Percentiles rank a stretch among this genome's conserved stretches.
Conservation (phyloP, 352 stramenopile species). For the Hyaloperonospora brassicae region DNA sequence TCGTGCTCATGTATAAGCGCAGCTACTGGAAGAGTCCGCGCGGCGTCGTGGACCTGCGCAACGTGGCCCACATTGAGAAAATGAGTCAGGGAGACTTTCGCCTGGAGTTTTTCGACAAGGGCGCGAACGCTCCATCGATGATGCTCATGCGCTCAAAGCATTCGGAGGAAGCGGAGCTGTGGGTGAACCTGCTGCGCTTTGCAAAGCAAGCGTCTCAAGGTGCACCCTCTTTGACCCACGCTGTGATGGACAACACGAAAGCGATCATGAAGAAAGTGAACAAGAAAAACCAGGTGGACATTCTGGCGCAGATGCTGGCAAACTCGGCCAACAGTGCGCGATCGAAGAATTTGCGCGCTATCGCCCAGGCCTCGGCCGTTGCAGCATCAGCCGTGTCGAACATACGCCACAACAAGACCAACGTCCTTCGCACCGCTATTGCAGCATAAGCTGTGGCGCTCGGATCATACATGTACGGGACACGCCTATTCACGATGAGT, state of each 20-base stretch:
- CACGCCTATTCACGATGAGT: constrained; percentile 13
- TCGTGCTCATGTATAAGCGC: constrained; percentile 76
- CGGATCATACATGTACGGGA: constrained; percentile 12
- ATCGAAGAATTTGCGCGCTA: constrained; percentile 28
- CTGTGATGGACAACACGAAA: constrained; percentile 25
- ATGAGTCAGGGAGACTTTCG: constrained; percentile 69
- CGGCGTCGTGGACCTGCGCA: constrained; percentile 60
- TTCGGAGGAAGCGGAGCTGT: constrained; percentile 51
- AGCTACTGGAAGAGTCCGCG: constrained; percentile 80
- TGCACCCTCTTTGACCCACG: constrained; percentile 18
- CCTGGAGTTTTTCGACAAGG: constrained; percentile 44
- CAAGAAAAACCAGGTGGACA: constrained; percentile 41
- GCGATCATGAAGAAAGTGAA: constrained; percentile 31
- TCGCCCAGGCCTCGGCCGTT: constrained; percentile 27
- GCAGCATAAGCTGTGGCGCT: constrained; percentile 15
- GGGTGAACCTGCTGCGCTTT: constrained; percentile 68
- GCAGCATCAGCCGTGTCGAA: constrained; percentile 27
- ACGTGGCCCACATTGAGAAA: constrained; percentile 48
- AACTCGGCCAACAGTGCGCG: constrained; percentile 30
- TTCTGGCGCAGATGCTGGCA: constrained; percentile 33
- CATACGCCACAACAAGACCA: constrained; percentile 20
- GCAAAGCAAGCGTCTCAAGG: constrained; percentile 39
- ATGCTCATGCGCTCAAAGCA: constrained; percentile 59
- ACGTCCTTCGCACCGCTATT: constrained; percentile 18
- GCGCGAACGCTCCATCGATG: constrained; percentile 30